A percentile compares a stretch with the other conserved stretches of the same genome.
Evolutionary conservation across 805 yeast genomes (phyloP).

Genomic region (Candida nitratophila): DNA sequence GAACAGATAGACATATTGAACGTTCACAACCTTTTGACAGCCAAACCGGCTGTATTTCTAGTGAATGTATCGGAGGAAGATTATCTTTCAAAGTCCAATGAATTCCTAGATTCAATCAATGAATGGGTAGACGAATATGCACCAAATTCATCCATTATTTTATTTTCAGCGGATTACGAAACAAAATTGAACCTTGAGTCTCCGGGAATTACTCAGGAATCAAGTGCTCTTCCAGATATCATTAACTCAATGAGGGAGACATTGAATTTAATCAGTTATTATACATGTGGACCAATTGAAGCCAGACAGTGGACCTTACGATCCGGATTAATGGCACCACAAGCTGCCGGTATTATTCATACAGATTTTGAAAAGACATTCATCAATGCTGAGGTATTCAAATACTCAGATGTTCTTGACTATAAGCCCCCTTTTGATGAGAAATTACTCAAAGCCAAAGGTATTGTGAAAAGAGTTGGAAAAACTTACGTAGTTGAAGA

Average conservation of each 20-base stretch:
- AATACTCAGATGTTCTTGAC: conserved; percentile 60
- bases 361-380: conserved; percentile 93
- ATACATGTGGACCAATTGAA: conserved; percentile 94
- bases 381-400: conserved; percentile 88
- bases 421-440: conserved; percentile 47
- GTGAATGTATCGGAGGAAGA: conserved; percentile 87
- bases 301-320: conserved; percentile 98
- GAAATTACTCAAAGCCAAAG: conserved; percentile 52
- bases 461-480: conserved; percentile 64
- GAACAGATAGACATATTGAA: conserved; percentile 91
- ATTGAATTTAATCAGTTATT: conserved; percentile 83
- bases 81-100: conserved; percentile 82
- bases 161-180: conserved; percentile 28
- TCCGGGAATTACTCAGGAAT: conserved; percentile 65
- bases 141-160: conserved; percentile 51
- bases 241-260: conserved; percentile 82
- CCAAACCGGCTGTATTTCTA: conserved; percentile 91
- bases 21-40: conserved; percentile 79
- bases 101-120: conserved; percentile 72
- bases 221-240: conserved; percentile 79
- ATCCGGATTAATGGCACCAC: conserved; percentile 90
- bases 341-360: conserved; percentile 97
- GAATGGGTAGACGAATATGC: conserved; percentile 87
- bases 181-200: conserved; percentile 42
- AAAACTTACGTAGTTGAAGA: conserved; percentile 93